These are phyloP conservation scores for Actinidia arguta DNA, from an alignment of 179 eudicot genomes.

Conservation along the genomic window DNA sequence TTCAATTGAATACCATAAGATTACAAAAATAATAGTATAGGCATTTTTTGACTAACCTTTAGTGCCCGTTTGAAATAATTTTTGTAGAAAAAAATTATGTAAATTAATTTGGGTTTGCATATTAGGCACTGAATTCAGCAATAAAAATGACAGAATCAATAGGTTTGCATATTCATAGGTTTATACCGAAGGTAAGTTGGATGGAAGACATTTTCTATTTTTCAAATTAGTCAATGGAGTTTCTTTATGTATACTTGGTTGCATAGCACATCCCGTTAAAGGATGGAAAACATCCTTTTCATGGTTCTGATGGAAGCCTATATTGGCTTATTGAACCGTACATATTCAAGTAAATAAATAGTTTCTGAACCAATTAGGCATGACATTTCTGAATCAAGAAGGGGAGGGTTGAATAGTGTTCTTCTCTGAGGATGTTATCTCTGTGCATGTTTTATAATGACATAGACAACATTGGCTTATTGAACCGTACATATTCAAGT, in stretches of 20 bases:
- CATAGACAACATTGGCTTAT: neutral
- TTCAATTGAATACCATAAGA: too few relatives aligned
- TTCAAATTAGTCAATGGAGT: neutral
- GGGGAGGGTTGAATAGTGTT: neutral
- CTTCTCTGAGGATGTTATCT: neutral
- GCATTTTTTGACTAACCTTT: too few relatives aligned
- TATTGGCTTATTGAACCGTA: neutral
- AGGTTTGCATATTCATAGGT: conserved; percentile 47
- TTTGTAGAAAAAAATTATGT: too few relatives aligned
- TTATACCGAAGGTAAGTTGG: conserved; percentile 55
- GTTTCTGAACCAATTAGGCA: neutral
- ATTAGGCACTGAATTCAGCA: conserved; percentile 66
- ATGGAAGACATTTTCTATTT: neutral
- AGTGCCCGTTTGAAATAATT: too few relatives aligned
- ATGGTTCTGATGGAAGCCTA: neutral
- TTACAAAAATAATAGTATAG: too few relatives aligned
- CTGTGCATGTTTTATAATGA: neutral
- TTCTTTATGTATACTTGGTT: neutral
- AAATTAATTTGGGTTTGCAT: too few relatives aligned
- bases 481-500: neutral
- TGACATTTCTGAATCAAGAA: neutral
- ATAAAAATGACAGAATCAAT: conserved; percentile 59
- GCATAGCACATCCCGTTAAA: neutral
- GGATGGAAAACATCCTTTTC: neutral
- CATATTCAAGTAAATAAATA: neutral